These are phyloP conservation scores for Chaetomium cochliodes DNA, from an alignment of 495 filamentous ascomycete species.

Conservation along the genomic window DNA sequence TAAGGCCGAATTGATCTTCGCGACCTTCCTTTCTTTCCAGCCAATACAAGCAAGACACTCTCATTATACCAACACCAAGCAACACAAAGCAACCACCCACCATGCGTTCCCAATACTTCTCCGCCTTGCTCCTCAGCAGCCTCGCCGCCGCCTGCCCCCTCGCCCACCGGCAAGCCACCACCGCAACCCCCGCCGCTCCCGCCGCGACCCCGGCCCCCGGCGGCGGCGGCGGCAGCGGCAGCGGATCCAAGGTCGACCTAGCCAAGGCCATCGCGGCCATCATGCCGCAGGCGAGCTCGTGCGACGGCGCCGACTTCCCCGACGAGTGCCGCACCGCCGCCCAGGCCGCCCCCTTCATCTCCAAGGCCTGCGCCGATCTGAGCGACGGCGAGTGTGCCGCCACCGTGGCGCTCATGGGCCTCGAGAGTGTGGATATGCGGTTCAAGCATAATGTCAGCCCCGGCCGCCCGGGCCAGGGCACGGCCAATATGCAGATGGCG, in stretches of 20 bases:
- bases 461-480: slow-evolving; percentile 68
- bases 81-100: slow-evolving; percentile 2
- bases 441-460: slow-evolving; percentile 64
- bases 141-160: slow-evolving; percentile 12
- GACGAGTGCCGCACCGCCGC: slow-evolving; percentile 66
- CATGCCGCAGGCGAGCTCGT: slow-evolving; percentile 49
- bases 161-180: neutral
- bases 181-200: neutral
- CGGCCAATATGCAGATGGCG: slow-evolving; percentile 73
- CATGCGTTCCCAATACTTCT: slow-evolving; percentile 18
- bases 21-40: neutral
- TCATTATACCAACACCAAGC: neutral
- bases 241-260: slow-evolving; percentile 2
- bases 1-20: neutral
- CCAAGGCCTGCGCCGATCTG: slow-evolving; percentile 33
- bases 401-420: slow-evolving; percentile 60
- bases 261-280: slow-evolving; percentile 47
- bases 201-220: slow-evolving; percentile 21
- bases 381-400: slow-evolving; percentile 59
- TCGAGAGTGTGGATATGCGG: slow-evolving; percentile 67
- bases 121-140: slow-evolving; percentile 19
- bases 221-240: slow-evolving; percentile 23
- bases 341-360: slow-evolving; percentile 56
- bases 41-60: neutral
- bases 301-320: slow-evolving; percentile 41